These are phyloP conservation scores for Vigna unguiculata DNA, from an alignment of 306 rosid species.

Conservation along the genomic window DNA sequence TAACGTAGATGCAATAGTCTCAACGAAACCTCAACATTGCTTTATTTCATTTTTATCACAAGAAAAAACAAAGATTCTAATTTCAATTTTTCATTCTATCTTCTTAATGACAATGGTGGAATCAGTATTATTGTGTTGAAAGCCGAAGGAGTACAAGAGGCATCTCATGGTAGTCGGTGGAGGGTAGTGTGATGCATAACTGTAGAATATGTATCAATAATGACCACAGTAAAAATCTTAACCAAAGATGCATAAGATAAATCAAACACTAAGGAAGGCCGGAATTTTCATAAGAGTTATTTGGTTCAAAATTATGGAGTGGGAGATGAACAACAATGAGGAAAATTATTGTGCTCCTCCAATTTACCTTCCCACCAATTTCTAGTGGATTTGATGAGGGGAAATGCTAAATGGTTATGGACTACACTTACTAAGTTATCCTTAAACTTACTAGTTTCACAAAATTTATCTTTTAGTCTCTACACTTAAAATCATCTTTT, in stretches of 20 bases:
- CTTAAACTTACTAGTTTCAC: neutral
- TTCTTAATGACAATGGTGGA: neutral
- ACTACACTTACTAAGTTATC: neutral
- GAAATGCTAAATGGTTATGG: neutral
- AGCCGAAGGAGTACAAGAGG: neutral
- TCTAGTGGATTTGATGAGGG: neutral
- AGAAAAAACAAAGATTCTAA: no score
- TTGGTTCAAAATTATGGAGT: neutral
- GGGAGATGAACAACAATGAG: neutral
- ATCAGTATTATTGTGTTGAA: neutral
- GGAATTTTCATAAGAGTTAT: neutral
- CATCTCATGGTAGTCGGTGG: neutral
- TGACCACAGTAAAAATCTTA: neutral
- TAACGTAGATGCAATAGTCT: neutral
- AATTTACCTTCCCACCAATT: neutral
- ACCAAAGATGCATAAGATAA: conserved; percentile 9
- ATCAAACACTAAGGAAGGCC: neutral
- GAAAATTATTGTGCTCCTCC: neutral
- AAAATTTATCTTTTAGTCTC: no score
- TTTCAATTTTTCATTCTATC: no score
- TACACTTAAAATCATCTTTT: no score
- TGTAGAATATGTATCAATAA: no score
- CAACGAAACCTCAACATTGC: neutral
- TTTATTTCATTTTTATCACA: neutral
- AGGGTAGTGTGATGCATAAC: neutral